Percentiles rank a stretch among this genome's conserved stretches.
These are phyloP conservation scores for Paspalum notatum DNA, from an alignment of 176 grass and related monocot genomes.

Conservation along the genomic window DNA sequence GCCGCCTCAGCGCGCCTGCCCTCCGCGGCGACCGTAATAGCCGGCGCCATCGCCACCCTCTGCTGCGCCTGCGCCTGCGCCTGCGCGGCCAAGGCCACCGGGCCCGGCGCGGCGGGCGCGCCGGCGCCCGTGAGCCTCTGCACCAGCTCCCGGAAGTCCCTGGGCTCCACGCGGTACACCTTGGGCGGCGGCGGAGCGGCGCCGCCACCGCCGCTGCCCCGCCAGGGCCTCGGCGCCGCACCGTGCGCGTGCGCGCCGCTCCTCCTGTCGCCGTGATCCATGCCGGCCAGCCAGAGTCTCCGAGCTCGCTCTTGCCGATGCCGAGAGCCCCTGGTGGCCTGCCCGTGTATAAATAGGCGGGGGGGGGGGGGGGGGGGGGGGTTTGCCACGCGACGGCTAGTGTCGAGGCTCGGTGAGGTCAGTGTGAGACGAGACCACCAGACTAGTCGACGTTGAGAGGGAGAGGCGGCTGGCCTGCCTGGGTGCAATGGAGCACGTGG, in stretches of 20 bases:
- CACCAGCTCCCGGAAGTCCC: slow-evolving; percentile 65
- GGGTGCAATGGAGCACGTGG: slow-evolving; percentile 42
- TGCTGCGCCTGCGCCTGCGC: background rate
- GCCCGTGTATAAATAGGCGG: slow-evolving; percentile 9
- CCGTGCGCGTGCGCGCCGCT: slow-evolving; percentile 10
- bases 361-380: no score
- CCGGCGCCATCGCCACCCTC: background rate
- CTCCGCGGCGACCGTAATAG: background rate
- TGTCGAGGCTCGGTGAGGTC: background rate
- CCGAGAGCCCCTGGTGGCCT: background rate
- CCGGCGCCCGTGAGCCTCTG: slow-evolving; percentile 63
- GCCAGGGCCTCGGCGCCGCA: slow-evolving; percentile 27
- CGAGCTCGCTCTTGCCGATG: background rate
- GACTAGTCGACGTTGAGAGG: slow-evolving; percentile 17
- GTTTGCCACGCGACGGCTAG: background rate
- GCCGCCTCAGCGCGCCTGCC: background rate
- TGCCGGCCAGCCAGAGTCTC: background rate
- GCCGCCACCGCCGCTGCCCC: background rate
- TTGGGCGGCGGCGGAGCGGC: slow-evolving; percentile 33
- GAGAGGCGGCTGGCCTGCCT: background rate
- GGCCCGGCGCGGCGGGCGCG: background rate
- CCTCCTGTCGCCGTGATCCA: slow-evolving; percentile 42
- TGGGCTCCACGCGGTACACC: slow-evolving; percentile 62
- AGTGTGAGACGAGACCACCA: background rate
- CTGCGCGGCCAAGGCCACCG: background rate